phyloP scores from a whole-genome alignment of 805 yeast genomes.

The Nakazawaea ambrosiae region DNA sequence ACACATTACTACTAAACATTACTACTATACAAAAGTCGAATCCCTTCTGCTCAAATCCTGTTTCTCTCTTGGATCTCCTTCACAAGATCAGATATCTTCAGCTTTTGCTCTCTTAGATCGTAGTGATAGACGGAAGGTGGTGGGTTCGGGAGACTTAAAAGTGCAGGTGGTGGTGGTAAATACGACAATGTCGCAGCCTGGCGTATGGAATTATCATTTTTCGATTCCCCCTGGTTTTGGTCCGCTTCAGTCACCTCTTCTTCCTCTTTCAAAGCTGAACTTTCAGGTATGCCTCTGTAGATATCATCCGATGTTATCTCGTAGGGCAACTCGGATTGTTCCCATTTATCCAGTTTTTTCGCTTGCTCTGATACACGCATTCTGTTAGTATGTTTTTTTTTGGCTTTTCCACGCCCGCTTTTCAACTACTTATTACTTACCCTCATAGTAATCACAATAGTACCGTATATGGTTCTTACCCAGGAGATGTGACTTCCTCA shows the following conservation, averaged over 20 bases:
- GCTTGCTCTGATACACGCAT: conserved; percentile 13
- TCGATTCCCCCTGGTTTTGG: not conserved
- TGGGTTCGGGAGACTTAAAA: conserved; percentile 26
- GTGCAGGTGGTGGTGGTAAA: conserved; percentile 29
- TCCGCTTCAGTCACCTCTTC: conserved; percentile 13
- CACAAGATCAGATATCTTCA: not conserved
- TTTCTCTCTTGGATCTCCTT: not conserved
- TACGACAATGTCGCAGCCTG: too few relatives aligned
- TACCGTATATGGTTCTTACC: conserved; percentile 72
- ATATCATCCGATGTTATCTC: conserved; percentile 29
- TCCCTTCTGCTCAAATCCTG: too few relatives aligned
- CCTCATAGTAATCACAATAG: conserved; percentile 71
- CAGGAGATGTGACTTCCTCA: conserved; percentile 67
- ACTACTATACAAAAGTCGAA: too few relatives aligned
- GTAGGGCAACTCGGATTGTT: conserved; percentile 23
- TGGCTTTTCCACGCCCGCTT: not conserved
- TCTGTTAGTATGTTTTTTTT: conserved; percentile 2
- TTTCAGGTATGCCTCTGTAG: conserved; percentile 30
- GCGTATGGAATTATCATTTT: too few relatives aligned
- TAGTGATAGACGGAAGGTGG: conserved; percentile 25
- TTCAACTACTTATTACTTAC: conserved; percentile 16
- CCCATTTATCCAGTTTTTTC: conserved; percentile 14
- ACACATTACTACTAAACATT: too few relatives aligned
- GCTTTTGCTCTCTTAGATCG: conserved; percentile 15
- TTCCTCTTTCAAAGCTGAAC: conserved; percentile 4